These are phyloP conservation scores for Sarocladium brachiariae DNA, from an alignment of 2,329 filamentous ascomycete genomes.

Conservation along the genomic window DNA sequence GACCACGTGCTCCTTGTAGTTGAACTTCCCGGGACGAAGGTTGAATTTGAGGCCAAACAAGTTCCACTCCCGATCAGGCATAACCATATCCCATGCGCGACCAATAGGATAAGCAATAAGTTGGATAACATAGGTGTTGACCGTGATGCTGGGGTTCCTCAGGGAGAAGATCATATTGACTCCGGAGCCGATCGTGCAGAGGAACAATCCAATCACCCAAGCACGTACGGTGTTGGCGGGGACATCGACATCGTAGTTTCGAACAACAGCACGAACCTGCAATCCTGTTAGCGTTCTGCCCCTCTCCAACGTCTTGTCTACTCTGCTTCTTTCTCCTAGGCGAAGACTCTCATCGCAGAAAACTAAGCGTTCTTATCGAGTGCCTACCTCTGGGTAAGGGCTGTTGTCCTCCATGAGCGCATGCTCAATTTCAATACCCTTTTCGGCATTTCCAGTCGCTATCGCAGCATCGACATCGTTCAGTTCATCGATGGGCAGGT, in stretches of 20 bases:
- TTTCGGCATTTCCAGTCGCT: constrained; percentile 45
- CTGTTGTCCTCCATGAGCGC: constrained; percentile 58
- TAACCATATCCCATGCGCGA: constrained; percentile 45
- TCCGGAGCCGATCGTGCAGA: constrained; percentile 55
- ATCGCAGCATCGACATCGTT: constrained; percentile 55
- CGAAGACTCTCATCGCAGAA: neutral
- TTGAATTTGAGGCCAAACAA: constrained; percentile 48
- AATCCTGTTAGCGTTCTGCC: constrained; percentile 9
- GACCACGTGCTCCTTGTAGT: constrained; percentile 55
- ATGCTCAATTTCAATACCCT: constrained; percentile 50
- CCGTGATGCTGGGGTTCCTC: constrained; percentile 50
- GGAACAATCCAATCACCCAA: constrained; percentile 54
- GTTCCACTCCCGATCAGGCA: constrained; percentile 45
- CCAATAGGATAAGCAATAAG: constrained; percentile 55
- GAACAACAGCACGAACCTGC: constrained; percentile 57
- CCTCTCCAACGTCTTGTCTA: neutral
- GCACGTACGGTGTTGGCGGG: constrained; percentile 59
- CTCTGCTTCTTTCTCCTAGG: neutral
- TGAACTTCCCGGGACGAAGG: constrained; percentile 50
- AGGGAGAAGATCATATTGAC: constrained; percentile 56
- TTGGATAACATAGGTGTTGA: constrained; percentile 57
- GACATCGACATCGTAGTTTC: constrained; percentile 58
- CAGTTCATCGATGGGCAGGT: constrained; percentile 55
- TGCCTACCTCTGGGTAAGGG: constrained; percentile 55
- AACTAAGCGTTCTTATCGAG: neutral